Evolutionary conservation across 2,329 filamentous ascomycete genomes (phyloP).

Genomic region (Didymella segeticola): DNA sequence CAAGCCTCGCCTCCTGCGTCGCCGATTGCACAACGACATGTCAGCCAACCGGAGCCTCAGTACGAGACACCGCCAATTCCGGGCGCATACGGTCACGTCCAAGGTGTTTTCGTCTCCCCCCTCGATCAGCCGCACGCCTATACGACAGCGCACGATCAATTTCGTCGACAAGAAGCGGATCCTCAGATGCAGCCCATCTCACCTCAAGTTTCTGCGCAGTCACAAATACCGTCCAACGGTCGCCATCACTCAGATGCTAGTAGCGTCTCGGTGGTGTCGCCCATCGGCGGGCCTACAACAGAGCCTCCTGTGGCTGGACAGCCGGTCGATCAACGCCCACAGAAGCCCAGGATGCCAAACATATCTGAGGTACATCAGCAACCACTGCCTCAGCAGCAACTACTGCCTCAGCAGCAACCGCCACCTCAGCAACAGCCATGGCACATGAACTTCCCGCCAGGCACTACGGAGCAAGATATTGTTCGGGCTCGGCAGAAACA

Average conservation of each 20-base stretch:
- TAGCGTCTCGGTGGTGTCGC: constrained; percentile 40
- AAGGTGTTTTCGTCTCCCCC: constrained; percentile 40
- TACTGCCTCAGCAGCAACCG: constrained; percentile 36
- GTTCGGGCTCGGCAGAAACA: constrained; percentile 46
- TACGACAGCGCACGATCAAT: constrained; percentile 21
- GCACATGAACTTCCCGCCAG: constrained; percentile 44
- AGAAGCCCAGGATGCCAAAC: constrained; percentile 45
- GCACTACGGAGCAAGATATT: constrained; percentile 47
- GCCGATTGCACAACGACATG: constrained; percentile 28
- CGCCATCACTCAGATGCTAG: constrained; percentile 40
- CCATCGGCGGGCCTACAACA: constrained; percentile 34
- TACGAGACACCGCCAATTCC: constrained; percentile 48
- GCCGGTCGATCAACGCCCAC: constrained; percentile 23
- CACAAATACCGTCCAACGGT: constrained; percentile 29
- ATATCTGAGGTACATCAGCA: constrained; percentile 41
- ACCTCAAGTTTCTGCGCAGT: constrained; percentile 43
- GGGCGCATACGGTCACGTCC: constrained; percentile 44
- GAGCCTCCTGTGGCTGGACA: constrained; percentile 21
- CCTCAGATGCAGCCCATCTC: constrained; percentile 40
- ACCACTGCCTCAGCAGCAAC: constrained; percentile 25
- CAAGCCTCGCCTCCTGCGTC: constrained; percentile 18
- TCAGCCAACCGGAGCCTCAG: constrained; percentile 38
- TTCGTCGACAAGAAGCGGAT: constrained; percentile 35
- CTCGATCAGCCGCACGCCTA: constrained; percentile 23
- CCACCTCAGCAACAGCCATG: constrained; percentile 35